Conservation (phyloP, 2,329 filamentous ascomycete genomes). For the Fusarium nelsonii region DNA sequence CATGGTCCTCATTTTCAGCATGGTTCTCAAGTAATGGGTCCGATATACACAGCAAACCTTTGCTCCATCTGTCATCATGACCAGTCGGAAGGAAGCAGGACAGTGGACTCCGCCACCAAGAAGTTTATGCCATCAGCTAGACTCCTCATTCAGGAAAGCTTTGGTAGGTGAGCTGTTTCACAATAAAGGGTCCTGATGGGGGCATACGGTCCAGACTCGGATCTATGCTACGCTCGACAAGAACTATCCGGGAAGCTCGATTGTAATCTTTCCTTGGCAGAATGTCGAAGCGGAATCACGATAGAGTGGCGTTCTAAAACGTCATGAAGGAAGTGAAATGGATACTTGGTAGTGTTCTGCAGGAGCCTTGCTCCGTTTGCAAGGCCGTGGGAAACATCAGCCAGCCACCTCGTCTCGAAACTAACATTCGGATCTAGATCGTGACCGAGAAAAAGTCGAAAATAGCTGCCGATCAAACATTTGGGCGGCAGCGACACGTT, state of each 20-base stretch:
- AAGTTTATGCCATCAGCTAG: conserved; percentile 39
- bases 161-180: conserved; percentile 43
- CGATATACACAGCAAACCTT: conserved; percentile 19
- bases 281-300: conserved; percentile 18
- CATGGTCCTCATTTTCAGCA: not conserved
- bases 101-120: conserved; percentile 38
- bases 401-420: conserved; percentile 1
- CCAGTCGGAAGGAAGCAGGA: conserved; percentile 34
- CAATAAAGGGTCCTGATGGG: conserved; percentile 40
- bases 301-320: conserved; percentile 21
- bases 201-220: conserved; percentile 37
- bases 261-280: conserved; percentile 13
- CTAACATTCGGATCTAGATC: conserved; percentile 27
- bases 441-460: conserved; percentile 6
- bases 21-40: conserved; percentile 24
- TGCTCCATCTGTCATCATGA: conserved; percentile 16
- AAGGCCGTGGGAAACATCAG: not conserved
- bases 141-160: conserved; percentile 36
- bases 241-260: conserved; percentile 13
- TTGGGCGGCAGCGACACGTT: conserved; percentile 22
- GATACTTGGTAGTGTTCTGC: conserved; percentile 8
- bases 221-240: conserved; percentile 23
- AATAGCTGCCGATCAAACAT: conserved; percentile 38
- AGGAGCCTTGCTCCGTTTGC: conserved; percentile 1
- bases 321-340: conserved; percentile 13